Conservation (phyloP, 2,329 filamentous ascomycete species). For the Aspergillus calidoustus region DNA sequence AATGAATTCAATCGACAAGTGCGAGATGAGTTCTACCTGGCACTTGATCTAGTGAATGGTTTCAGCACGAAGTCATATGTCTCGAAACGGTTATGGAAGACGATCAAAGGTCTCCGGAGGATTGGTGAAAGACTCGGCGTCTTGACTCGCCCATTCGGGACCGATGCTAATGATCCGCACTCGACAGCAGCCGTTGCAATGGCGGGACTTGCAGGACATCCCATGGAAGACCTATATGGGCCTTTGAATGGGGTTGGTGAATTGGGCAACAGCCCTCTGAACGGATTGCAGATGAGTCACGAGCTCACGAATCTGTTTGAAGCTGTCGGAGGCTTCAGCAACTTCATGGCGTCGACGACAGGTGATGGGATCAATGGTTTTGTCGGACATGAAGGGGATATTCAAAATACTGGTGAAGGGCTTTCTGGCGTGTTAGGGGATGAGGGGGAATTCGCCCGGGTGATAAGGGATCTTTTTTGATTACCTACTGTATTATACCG, state of each 20-base stretch:
- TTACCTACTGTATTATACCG: neutral
- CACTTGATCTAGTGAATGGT: slow-evolving; percentile 65
- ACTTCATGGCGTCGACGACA: slow-evolving; percentile 40
- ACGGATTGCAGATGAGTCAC: slow-evolving; percentile 63
- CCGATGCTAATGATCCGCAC: slow-evolving; percentile 58
- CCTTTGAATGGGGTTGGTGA: slow-evolving; percentile 42
- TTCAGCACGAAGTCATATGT: slow-evolving; percentile 66
- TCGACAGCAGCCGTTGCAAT: slow-evolving; percentile 68
- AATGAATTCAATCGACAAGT: slow-evolving; percentile 63
- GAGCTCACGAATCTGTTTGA: slow-evolving; percentile 68
- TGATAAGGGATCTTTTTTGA: slow-evolving; percentile 64
- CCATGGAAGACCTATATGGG: slow-evolving; percentile 60
- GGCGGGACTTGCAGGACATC: slow-evolving; percentile 67
- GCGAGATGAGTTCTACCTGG: slow-evolving; percentile 71
- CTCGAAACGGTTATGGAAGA: slow-evolving; percentile 67
- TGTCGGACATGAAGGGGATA: slow-evolving; percentile 42
- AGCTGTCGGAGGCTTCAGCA: slow-evolving; percentile 60
- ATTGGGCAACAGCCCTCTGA: slow-evolving; percentile 59
- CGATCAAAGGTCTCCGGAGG: slow-evolving; percentile 66
- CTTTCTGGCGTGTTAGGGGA: slow-evolving; percentile 54
- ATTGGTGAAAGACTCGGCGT: slow-evolving; percentile 66
- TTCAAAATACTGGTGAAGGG: slow-evolving; percentile 49
- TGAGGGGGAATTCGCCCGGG: slow-evolving; percentile 64
- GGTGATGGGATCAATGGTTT: slow-evolving; percentile 46
- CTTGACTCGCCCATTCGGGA: slow-evolving; percentile 41